A percentile compares a stretch with the other conserved stretches of the same genome.
phyloP scores from a whole-genome alignment of 2,329 filamentous ascomycete species.

The Penicillium paneum region DNA sequence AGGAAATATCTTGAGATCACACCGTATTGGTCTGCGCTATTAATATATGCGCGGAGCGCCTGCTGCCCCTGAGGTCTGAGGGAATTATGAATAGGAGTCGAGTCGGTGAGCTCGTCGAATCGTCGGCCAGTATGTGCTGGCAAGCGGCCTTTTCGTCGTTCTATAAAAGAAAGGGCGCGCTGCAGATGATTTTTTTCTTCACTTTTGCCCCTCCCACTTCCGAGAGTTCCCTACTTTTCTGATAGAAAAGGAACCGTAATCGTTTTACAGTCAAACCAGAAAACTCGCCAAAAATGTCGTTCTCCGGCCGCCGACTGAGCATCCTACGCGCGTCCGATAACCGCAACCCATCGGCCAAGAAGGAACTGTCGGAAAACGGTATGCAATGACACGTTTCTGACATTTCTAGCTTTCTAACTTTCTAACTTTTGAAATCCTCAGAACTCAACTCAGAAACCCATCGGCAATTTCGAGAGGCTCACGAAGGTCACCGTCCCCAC shows the following conservation, averaged over 20 bases:
- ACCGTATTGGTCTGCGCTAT: background rate
- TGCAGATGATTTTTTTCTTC: background rate
- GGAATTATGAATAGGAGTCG: background rate
- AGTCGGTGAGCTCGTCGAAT: conserved; percentile 26
- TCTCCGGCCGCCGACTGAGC: conserved; percentile 47
- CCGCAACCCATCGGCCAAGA: conserved; percentile 42
- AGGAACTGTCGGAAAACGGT: conserved; percentile 49
- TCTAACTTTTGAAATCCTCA: conserved; percentile 37
- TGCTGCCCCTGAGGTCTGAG: background rate
- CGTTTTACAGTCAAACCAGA: background rate
- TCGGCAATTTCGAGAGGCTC: conserved; percentile 81
- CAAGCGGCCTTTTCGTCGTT: background rate
- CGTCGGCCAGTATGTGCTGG: conserved; percentile 12
- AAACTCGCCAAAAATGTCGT: conserved; percentile 39
- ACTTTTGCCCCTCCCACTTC: background rate
- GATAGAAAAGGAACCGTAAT: background rate
- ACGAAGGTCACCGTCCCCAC: conserved; percentile 87
- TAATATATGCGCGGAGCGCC: background rate
- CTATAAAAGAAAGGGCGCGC: background rate
- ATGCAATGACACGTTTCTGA: background rate
- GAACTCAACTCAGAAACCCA: conserved; percentile 82
- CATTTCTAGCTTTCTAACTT: background rate
- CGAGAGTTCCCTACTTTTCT: background rate
- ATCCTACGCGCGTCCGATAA: conserved; percentile 38
- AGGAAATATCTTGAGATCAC: background rate